Base-by-base conservation (phyloP, 2,329 filamentous ascomycete species). In the Xylariaceae sp. region DNA sequence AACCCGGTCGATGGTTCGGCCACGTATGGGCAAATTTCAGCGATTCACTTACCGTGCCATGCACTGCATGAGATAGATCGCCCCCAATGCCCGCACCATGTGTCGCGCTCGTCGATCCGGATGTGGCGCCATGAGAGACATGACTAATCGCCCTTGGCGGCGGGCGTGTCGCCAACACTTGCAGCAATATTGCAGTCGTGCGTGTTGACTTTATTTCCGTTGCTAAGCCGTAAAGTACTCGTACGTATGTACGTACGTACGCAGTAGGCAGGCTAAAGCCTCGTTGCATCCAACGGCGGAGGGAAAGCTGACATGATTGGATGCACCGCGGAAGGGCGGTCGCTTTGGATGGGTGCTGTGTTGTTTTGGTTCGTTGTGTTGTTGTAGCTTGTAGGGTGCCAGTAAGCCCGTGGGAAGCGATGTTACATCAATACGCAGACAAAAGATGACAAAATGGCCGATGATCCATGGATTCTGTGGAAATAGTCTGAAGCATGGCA, bases 381-480 rank as follows among this genome's bases (percentile, higher is more conserved):
- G 13, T 45, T 45, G 13, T 45, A 13, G 41, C 11, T 13, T 2
- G 41, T 45, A 41, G 37, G 37, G 47, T 53, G 23, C 23, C 37
- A 15, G 35, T 18, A 35, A 48, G 53, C 13, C 41, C 53, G 41
- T 30, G 23, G 47, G 47, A 56, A 49, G 47, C 48, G 51, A 61
- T 41, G 55, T 52, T 55, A 54, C 58, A 55, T 54, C 58, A 53
- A 34, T 59, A 17, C 45, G 53, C 54, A 56, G 58, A 47, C 51
- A 50, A 47, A 30, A 51, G 51, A 61, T 59, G 53, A 59, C 57
- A 61, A n/a, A 59, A 56, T 56, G 55, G 48, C 4, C 52, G 59
- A 58, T 51, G 61, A 52, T 53, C 56, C 56, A 59, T 51, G 48
- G 23, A 39, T 52, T 56, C 61, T 37, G 57, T 60, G 57, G 48